A percentile compares a stretch with the other conserved stretches of the same genome.
These are phyloP conservation scores for Auricularia sp. DNA, from an alignment of 768 basidiomycete genomes.

Conservation along the genomic window DNA sequence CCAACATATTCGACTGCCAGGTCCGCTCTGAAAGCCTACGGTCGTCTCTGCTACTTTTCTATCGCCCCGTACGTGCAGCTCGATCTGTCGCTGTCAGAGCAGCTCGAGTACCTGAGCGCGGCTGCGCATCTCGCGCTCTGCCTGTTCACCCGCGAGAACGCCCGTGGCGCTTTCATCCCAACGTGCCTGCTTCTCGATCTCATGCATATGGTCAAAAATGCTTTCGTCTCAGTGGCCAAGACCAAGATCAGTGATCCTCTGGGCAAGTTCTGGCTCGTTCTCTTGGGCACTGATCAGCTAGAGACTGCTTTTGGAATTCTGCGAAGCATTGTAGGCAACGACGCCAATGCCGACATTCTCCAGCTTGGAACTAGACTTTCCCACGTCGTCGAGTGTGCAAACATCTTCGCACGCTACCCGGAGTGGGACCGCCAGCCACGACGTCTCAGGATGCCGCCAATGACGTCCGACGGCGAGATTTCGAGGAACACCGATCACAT, in stretches of 20 bases:
- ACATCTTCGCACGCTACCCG: constrained; percentile 26
- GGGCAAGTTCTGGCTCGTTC: constrained; percentile 23
- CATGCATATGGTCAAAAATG: constrained; percentile 30
- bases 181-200: constrained; percentile 22
- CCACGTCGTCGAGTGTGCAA: constrained; percentile 22
- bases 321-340: constrained; percentile 17
- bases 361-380: constrained; percentile 21
- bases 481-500: constrained; percentile 23
- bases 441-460: constrained; percentile 11
- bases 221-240: constrained; percentile 29
- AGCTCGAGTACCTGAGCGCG: constrained; percentile 24
- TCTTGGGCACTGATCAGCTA: constrained; percentile 29
- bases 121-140: constrained; percentile 21
- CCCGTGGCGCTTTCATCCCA: constrained; percentile 15
- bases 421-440: constrained; percentile 29
- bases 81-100: constrained; percentile 21
- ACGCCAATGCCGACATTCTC: constrained; percentile 8
- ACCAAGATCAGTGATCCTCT: constrained; percentile 23
- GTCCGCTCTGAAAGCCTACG: constrained; percentile 15
- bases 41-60: constrained; percentile 15
- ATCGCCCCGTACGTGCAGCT: constrained; percentile 22
- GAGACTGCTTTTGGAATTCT: too few species aligned
- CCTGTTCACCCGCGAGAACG: constrained; percentile 11
- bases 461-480: constrained; percentile 4
- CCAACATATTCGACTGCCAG: constrained; percentile 16